These are phyloP conservation scores for Scutellaria galericulata DNA, from an alignment of 257 asterid species.

Conservation along the genomic window DNA sequence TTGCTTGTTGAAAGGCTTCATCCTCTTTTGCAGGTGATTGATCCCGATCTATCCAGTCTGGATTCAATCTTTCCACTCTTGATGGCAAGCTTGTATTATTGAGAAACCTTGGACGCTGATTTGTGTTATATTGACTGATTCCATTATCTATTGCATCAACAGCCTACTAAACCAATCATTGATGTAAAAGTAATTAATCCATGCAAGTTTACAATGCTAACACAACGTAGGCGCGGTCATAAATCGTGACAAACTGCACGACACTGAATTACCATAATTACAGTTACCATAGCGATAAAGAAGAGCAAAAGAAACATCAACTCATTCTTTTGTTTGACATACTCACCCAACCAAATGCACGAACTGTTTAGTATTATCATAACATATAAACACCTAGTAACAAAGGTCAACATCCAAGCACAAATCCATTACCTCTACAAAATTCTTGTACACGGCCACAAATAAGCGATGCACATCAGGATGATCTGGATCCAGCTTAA, in stretches of 20 bases:
- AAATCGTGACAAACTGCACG: background rate
- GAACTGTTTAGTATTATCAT: background rate
- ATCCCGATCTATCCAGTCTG: constrained; percentile 30
- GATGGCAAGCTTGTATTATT: constrained; percentile 37
- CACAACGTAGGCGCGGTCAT: background rate
- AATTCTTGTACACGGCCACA: constrained; percentile 31
- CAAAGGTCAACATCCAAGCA: background rate
- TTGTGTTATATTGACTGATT: constrained; percentile 33
- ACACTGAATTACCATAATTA: background rate
- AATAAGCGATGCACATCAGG: constrained; percentile 35
- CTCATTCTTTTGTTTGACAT: background rate
- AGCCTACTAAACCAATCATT: constrained; percentile 23
- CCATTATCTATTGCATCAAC: constrained; percentile 37
- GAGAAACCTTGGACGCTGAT: constrained; percentile 32
- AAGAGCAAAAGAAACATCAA: background rate
- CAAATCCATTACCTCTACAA: constrained; percentile 34
- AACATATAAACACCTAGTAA: background rate
- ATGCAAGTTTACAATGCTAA: background rate
- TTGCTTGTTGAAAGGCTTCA: constrained; percentile 35
- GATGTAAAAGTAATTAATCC: background rate
- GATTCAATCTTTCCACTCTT: constrained; percentile 34
- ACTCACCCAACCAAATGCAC: background rate
- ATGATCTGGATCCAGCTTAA: constrained; percentile 37
- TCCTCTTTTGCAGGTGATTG: constrained; percentile 30
- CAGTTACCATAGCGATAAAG: background rate